Evolutionary conservation across 176 grass and related monocot genomes (phyloP), one percentile per base, ranked within the genome.

Genomic region (Metroxylon sagu): DNA sequence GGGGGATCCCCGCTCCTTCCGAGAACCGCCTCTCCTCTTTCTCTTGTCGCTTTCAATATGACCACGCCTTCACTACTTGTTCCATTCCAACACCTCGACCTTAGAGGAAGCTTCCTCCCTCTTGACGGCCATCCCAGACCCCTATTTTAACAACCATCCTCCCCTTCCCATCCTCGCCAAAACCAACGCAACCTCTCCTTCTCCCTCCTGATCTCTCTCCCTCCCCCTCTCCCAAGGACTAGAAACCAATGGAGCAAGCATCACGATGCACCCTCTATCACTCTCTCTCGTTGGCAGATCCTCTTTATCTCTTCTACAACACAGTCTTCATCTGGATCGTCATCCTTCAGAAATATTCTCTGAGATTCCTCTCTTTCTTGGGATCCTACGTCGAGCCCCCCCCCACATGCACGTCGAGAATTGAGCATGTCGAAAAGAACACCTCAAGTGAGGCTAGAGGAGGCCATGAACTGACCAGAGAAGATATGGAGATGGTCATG

Each of bases 401-500:
- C 35, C 35, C 8, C 7, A 14, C 35, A 6, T 0, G 2, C 35
- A 3, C 35, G 35, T 43, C 15, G 4, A 5, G 58, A 60, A n/a
- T 31, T 60, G 21, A 23, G 21, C 58, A 39, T 29, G 58, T n/a
- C 7, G 58, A 19, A 18, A 60, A 27, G 26, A 39, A 39, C 1
- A 8, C 17, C 27, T 31, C 29, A 1, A 60, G 58, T 3, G 30
- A 35, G 16, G 16, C 26, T 7, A 18, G 2, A 39, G 27, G 28
- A n/a, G 58, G 35, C 17, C 26, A 35, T 31, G 58, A 30, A 27
- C 14, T 75, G 60, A 23, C 74, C 50, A 71, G 56, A 61, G 74
- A 67, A 29, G 70, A 78, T 17, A 60, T 86, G 55, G 28, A 78
- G 6, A 50, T 48, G 49, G 29, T 74, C 65, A 73, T 79, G 43